These are phyloP conservation scores for Astragalus membranaceus DNA, from an alignment of 306 rosid species.

Conservation along the genomic window DNA sequence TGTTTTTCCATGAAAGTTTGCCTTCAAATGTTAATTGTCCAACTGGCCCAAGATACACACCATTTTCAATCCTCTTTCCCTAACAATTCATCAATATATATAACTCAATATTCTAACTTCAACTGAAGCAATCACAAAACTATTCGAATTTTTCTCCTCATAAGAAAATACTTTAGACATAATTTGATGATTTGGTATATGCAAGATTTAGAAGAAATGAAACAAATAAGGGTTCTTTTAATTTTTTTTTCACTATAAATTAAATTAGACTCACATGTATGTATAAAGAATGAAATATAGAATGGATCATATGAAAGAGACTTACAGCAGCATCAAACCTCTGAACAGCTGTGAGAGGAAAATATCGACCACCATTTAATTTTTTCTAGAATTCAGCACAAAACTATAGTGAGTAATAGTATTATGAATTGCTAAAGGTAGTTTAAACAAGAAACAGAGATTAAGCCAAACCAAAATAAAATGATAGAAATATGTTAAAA, in stretches of 20 bases:
- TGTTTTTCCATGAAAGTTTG: constrained; percentile 65
- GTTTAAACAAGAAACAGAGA: background rate
- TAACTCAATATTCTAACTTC: constrained; percentile 17
- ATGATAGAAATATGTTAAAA: background rate
- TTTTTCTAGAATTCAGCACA: constrained; percentile 50
- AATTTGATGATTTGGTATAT: constrained; percentile 6
- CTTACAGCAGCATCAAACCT: constrained; percentile 93
- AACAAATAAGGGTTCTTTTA: background rate
- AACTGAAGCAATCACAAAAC: constrained; percentile 13
- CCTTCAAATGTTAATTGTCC: constrained; percentile 94
- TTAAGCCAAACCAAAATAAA: background rate
- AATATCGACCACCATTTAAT: constrained; percentile 64
- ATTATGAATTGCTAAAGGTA: constrained; percentile 2
- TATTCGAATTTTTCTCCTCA: background rate
- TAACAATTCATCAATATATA: constrained; percentile 31
- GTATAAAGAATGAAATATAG: constrained; percentile 17
- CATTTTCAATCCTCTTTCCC: constrained; percentile 92
- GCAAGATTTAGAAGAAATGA: background rate
- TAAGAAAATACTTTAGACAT: background rate
- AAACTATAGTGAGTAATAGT: constrained; percentile 1
- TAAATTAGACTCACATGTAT: too few relatives aligned
- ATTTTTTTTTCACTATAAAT: background rate
- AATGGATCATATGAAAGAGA: constrained; percentile 16
- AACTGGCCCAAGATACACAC: constrained; percentile 77
- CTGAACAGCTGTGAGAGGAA: constrained; percentile 89